A percentile compares a stretch with the other conserved stretches of the same genome.
phyloP scores from a whole-genome alignment of 2,329 filamentous ascomycete species.

The Exophiala dermatitidis region DNA sequence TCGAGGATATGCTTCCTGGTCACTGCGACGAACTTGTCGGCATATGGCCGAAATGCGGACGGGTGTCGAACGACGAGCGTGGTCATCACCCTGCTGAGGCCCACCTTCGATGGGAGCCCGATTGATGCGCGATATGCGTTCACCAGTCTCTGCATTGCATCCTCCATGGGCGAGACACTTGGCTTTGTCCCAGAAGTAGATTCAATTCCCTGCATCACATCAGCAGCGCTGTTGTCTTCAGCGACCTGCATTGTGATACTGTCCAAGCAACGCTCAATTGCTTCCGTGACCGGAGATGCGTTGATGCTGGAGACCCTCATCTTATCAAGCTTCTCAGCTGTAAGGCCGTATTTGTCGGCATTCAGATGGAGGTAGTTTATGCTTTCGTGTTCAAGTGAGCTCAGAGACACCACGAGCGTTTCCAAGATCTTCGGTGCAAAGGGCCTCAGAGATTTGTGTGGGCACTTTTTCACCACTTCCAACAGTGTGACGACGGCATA shows the following conservation, averaged over 20 bases:
- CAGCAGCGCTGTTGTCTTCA: constrained; percentile 1
- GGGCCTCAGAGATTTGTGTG: constrained; percentile 64
- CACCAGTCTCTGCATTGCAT: constrained; percentile 65
- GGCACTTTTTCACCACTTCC: constrained; percentile 80
- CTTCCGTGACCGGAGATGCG: constrained; percentile 82
- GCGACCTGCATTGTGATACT: constrained; percentile 63
- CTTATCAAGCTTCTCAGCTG: constrained; percentile 83
- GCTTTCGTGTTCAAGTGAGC: constrained; percentile 78
- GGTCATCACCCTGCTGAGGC: constrained; percentile 75
- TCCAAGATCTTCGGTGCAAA: constrained; percentile 78
- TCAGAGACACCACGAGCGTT: constrained; percentile 72
- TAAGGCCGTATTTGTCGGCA: constrained; percentile 73
- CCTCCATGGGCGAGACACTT: constrained; percentile 48
- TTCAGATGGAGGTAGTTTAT: constrained; percentile 92
- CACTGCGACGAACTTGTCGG: constrained; percentile 66
- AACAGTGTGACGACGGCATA: constrained; percentile 80
- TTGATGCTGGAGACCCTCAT: constrained; percentile 74
- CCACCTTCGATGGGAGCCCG: constrained; percentile 88
- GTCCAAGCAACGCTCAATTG: constrained; percentile 81
- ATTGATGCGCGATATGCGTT: constrained; percentile 76
- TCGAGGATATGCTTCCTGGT: constrained; percentile 79
- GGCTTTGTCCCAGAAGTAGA: constrained; percentile 1
- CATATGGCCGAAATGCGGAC: constrained; percentile 66
- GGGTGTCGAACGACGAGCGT: constrained; percentile 76
- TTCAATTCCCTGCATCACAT: constrained; percentile 20